Base-by-base conservation (phyloP, 2,329 filamentous ascomycete genomes). In the Fusarium sp. region DNA sequence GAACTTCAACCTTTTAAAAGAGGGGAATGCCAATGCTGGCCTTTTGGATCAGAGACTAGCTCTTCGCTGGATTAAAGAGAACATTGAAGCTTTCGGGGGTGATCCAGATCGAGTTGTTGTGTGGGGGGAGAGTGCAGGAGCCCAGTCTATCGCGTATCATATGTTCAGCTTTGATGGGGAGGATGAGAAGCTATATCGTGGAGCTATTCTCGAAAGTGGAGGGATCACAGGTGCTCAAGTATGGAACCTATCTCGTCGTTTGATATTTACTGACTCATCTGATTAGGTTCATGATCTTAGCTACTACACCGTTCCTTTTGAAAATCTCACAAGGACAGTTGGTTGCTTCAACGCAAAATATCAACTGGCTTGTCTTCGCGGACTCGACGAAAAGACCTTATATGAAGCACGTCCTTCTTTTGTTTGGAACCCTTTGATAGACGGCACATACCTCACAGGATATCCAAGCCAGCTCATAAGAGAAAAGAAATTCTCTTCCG, bases 81-180 rank as follows among this genome's bases (percentile, higher is more conserved):
- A 88, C 63, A 86, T 88, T 34, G 80, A 72, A 2, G 79, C 80
- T 0, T 87, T 88, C 53, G 84, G 84, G 6, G 84, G 84, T 5
- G 81, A 86, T 52, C 81, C 83, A 5, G 67, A 74, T 0, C 78
- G 80, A 42, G 83, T 86, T 1, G 81, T 81, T 4, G 74, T 86
- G n/a, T 86, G 81, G 84, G 86, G 84, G 8, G 81, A 83, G 67
- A 81, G 79, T 26, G 81, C 81, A 19, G 81, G 81, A 3, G 81
- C 80, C 1, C 78, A 81, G 56, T 80, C 79, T 46, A 79, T 78
- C 18, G 77, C 79, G 5, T 81, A 81, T 50, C 88, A 89, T 26
- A 78, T 88, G 23, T 81, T 86, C 31, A 84, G 86, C 11, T 87
- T 88, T 65, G 84, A 83, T 37, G 87, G 88, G 1, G 79, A 85